Evolutionary conservation across 2,329 filamentous ascomycete genomes (phyloP).

Genomic region (Fonsecaea monophora): DNA sequence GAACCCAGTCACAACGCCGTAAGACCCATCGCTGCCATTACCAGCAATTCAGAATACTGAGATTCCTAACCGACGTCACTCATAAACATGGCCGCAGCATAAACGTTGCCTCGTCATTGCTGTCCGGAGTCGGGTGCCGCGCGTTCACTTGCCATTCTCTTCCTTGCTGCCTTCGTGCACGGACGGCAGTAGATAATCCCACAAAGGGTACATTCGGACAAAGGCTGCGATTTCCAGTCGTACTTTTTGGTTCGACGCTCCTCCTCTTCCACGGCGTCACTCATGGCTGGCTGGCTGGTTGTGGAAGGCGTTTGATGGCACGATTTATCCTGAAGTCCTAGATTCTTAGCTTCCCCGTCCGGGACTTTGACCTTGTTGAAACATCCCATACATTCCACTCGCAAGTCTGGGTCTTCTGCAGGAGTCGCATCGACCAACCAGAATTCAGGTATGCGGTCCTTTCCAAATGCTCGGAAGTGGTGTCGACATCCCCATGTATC

Average conservation of each 20-base stretch:
- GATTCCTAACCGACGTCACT: background rate
- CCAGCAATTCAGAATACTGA: background rate
- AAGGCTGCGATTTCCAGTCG: background rate
- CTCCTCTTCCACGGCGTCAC: background rate
- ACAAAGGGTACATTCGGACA: constrained; percentile 23
- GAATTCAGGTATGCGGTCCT: constrained; percentile 17
- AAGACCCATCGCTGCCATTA: background rate
- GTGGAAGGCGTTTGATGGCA: background rate
- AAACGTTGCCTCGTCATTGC: background rate
- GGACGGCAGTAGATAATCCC: constrained; percentile 27
- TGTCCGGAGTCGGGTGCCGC: background rate
- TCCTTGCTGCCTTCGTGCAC: constrained; percentile 23
- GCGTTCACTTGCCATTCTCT: constrained; percentile 5
- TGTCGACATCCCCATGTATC: constrained; percentile 36
- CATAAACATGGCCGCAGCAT: background rate
- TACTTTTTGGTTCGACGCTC: constrained; percentile 1
- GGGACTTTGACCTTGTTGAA: constrained; percentile 26
- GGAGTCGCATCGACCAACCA: constrained; percentile 24
- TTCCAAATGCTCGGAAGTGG: constrained; percentile 19
- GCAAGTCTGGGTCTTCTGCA: constrained; percentile 7
- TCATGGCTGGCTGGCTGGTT: background rate
- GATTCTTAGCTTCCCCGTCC: background rate
- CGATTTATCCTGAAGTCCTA: background rate
- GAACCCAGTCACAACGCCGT: background rate
- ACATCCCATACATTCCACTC: constrained; percentile 34